Base-by-base conservation (phyloP, 768 basidiomycete genomes). In the Lactarius indigo region DNA sequence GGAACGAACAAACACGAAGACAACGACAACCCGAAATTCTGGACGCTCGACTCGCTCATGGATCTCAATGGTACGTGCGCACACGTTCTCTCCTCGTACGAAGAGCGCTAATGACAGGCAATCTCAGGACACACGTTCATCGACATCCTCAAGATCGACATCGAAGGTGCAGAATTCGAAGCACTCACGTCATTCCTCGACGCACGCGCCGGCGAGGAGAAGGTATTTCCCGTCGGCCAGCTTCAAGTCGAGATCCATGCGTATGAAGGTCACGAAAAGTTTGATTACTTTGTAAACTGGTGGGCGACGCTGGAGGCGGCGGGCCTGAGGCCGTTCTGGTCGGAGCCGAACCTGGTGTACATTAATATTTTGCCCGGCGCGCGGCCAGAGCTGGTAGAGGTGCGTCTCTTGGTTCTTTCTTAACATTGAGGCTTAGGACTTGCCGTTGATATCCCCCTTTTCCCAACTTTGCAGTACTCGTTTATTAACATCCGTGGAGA, bases 71-170 rank as follows among this genome's bases (percentile, higher is more conserved):
- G 86, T 83, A 57, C 26, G 78, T 69, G 1, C 31, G 31, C 31
- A 10, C 10, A 10, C 33, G 33, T 7, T 10, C 33, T 10, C 33
- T 37, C 12, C 12, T 12, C 35, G n/a, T 12, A 37, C 33, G 33
- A 35, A 35, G 33, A 35, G 33, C 33, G 33, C 33, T 35, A 10
- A 35, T 1, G 33, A 10, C 33, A 35, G 33, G 33, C 5, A 35
- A 10, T 4, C 12, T 15, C 59, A 84, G 85, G 84, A n/a, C 89
- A 90, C 71, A 77, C 76, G 26, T 85, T 86, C 70, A 86, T 90
- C 63, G 89, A 91, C 68, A 81, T 90, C 69, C 82, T 89, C 64
- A 87, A 89, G 74, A 76, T 91, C 63, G 90, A 91, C 74, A 83
- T 89, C 30, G 89, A 91, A 70, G 82, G 85, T 42, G 81, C 81